Evolutionary conservation across 305 asterid species (phyloP).

Genomic region (Caryopteris hybrid): DNA sequence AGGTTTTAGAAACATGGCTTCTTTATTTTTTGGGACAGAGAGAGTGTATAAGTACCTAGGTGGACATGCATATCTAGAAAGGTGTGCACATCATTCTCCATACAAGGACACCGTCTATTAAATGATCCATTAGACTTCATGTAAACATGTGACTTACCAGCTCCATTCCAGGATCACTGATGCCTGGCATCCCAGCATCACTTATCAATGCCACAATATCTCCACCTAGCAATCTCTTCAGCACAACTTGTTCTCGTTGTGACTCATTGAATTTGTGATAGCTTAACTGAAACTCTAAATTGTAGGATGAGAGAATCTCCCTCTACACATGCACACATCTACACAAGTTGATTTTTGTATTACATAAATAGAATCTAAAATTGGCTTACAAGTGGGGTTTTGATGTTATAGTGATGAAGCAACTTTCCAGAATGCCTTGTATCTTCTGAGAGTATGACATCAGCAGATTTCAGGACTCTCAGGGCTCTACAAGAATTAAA

Average conservation of each 20-base stretch:
- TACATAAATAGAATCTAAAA: slow-evolving; percentile 7
- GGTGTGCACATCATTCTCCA: neutral
- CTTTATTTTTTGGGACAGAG: too few species aligned
- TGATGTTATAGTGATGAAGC: slow-evolving; percentile 73
- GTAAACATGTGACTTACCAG: slow-evolving; percentile 47
- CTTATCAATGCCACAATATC: slow-evolving; percentile 79
- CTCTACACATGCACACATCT: neutral
- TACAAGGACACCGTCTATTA: neutral
- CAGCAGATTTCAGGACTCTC: slow-evolving; percentile 73
- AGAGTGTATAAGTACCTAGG: neutral
- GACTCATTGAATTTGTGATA: slow-evolving; percentile 89
- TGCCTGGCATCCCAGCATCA: slow-evolving; percentile 93
- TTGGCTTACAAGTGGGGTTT: slow-evolving; percentile 74
- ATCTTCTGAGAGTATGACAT: slow-evolving; percentile 86
- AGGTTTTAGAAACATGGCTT: too few species aligned
- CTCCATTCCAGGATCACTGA: slow-evolving; percentile 88
- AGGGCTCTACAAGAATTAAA: slow-evolving; percentile 52
- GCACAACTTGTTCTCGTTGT: slow-evolving; percentile 68
- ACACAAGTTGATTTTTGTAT: neutral
- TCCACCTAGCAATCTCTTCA: slow-evolving; percentile 58
- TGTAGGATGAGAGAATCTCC: slow-evolving; percentile 30
- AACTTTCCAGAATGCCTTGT: slow-evolving; percentile 92
- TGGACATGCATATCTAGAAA: neutral
- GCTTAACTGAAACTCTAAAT: slow-evolving; percentile 76
- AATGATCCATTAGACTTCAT: neutral